Conservation (phyloP, 129 eudicot genomes). For the Flaveria bidentis region DNA sequence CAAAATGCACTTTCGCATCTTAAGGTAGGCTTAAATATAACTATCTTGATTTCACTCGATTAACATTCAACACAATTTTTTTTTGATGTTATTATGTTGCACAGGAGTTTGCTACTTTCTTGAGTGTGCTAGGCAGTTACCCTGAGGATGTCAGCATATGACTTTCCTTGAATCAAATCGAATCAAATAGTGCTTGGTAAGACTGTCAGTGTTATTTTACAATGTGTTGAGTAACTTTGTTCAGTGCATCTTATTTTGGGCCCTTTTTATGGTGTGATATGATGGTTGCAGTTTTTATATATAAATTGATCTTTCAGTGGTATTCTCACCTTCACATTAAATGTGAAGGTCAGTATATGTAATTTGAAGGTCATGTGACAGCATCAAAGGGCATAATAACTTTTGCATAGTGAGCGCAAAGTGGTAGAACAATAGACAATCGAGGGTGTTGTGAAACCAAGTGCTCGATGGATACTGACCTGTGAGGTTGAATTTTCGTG, state of each 20-base stretch:
- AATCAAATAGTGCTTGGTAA: conserved; percentile 16
- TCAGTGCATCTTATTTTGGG: not conserved
- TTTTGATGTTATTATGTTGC: not conserved
- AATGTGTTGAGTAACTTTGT: not conserved
- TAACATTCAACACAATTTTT: not conserved
- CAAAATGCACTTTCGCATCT: conserved; percentile 93
- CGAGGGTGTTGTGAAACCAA: no score
- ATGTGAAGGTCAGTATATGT: not conserved
- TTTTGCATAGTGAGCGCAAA: not conserved
- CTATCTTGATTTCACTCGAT: not conserved
- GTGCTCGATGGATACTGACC: no score
- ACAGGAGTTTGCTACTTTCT: conserved; percentile 91
- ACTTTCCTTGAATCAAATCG: not conserved
- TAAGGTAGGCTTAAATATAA: conserved; percentile 45
- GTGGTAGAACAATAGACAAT: not conserved
- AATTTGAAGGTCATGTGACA: not conserved
- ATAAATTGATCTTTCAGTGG: not conserved
- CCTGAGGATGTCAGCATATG: conserved; percentile 74
- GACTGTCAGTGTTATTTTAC: not conserved
- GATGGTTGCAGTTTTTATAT: not conserved
- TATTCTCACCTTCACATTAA: not conserved
- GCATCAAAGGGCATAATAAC: not conserved
- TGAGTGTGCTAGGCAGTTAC: conserved; percentile 94
- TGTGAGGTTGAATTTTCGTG: no score
- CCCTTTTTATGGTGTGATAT: not conserved